Evolutionary conservation across 352 stramenopile species (phyloP).

Genomic region (Salisapilia sapeloensis): DNA sequence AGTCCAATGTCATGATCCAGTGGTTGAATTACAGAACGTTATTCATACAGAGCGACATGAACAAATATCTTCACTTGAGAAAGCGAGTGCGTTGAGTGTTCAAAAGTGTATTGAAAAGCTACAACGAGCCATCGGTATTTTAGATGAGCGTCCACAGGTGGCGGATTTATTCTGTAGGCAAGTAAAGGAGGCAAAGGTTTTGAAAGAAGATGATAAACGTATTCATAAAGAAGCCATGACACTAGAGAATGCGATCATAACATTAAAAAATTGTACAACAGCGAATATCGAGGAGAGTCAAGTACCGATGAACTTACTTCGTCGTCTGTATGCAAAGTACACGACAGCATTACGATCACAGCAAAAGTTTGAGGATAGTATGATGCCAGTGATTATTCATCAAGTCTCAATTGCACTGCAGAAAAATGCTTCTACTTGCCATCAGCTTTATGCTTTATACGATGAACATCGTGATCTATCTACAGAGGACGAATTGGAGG

Average conservation of each 20-base stretch:
- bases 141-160: conserved; percentile 51
- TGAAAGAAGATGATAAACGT: conserved; percentile 35
- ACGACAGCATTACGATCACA: conserved; percentile 22
- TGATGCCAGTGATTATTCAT: conserved; percentile 46
- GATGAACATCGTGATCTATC: conserved; percentile 24
- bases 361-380: conserved; percentile 40
- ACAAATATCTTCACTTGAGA: conserved; percentile 15
- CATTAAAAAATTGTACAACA: conserved; percentile 23
- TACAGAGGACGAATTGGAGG: conserved; percentile 39
- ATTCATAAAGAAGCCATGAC: conserved; percentile 52
- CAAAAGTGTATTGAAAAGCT: conserved; percentile 17
- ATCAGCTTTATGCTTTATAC: conserved; percentile 27
- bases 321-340: conserved; percentile 30
- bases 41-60: conserved; percentile 32
- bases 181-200: conserved; percentile 26
- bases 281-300: conserved; percentile 8
- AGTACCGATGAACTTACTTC: conserved; percentile 26
- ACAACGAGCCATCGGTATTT: conserved; percentile 20
- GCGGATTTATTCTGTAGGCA: conserved; percentile 61
- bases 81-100: conserved; percentile 7
- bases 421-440: conserved; percentile 27
- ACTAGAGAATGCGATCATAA: conserved; percentile 39
- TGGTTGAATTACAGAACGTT: conserved; percentile 40
- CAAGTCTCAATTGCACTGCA: conserved; percentile 39
- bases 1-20: conserved; percentile 40